phyloP scores from a whole-genome alignment of 2,329 filamentous ascomycete genomes.

The Fusarium tjaetaba region DNA sequence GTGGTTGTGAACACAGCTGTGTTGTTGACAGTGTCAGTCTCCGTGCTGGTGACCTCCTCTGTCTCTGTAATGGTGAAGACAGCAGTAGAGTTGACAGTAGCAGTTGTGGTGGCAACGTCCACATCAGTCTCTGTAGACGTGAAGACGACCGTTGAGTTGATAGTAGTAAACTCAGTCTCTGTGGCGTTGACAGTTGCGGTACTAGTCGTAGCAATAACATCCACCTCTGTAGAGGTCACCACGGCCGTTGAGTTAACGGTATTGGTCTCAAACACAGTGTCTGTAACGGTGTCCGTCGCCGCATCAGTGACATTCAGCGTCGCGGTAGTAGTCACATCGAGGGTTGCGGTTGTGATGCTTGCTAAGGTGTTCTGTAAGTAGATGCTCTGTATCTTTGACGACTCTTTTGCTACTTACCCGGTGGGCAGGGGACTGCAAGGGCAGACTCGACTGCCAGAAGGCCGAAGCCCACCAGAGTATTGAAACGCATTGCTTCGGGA shows the following conservation, averaged over 20 bases:
- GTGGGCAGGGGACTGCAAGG: conserved; percentile 8
- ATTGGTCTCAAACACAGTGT: not conserved
- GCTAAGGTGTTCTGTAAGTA: not conserved
- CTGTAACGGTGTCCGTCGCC: not conserved
- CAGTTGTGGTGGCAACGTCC: not conserved
- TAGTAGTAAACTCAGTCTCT: not conserved
- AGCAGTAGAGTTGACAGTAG: not conserved
- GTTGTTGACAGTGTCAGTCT: not conserved
- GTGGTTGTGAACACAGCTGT: not conserved
- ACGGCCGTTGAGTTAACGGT: not conserved
- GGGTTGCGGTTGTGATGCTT: not conserved
- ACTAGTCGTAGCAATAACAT: not conserved
- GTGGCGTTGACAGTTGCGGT: not conserved
- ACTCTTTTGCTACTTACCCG: not conserved
- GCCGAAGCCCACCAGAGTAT: conserved; percentile 4
- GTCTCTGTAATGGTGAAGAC: not conserved
- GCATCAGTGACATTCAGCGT: not conserved
- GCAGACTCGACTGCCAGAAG: conserved; percentile 8
- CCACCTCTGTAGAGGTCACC: not conserved
- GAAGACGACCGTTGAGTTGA: not conserved
- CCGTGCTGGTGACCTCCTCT: not conserved
- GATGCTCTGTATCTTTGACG: not conserved
- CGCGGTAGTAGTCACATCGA: not conserved
- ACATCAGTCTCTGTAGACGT: not conserved
- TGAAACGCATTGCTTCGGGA: conserved; percentile 2